Conservation (phyloP, 2,329 filamentous ascomycete genomes). For the Fusarium phyllophilum region DNA sequence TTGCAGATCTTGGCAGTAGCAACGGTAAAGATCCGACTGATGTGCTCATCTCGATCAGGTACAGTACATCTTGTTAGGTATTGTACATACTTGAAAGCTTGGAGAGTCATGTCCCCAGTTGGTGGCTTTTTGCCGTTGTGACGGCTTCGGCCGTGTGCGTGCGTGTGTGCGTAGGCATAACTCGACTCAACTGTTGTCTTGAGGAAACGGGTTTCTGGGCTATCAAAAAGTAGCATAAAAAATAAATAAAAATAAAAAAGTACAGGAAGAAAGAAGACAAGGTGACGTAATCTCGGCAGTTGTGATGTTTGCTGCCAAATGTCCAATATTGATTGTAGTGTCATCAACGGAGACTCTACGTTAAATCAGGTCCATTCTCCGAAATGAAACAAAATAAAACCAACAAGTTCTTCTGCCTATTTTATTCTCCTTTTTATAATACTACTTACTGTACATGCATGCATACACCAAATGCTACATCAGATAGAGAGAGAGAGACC, state of each 20-base stretch:
- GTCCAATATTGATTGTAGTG: neutral
- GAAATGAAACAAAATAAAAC: neutral
- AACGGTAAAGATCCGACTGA: neutral
- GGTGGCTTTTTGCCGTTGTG: neutral
- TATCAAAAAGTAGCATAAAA: neutral
- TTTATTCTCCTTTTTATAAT: neutral
- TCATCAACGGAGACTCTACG: neutral
- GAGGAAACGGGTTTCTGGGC: slow-evolving; percentile 8
- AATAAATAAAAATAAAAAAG: neutral
- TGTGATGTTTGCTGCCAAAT: neutral
- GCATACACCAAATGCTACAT: neutral
- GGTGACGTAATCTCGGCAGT: slow-evolving; percentile 3
- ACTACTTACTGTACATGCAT: neutral
- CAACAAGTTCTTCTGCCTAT: neutral
- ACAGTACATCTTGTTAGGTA: neutral
- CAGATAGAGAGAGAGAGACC: neutral
- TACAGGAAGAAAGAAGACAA: neutral
- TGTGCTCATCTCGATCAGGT: neutral
- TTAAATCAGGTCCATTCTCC: neutral
- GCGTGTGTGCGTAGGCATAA: neutral
- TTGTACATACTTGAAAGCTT: neutral
- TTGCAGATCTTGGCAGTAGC: neutral
- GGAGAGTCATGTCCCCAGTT: neutral
- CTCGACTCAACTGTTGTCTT: neutral
- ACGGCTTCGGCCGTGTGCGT: neutral